Evolutionary conservation across 2,329 filamentous ascomycete species (phyloP).

Genomic region (Periconia sp.): DNA sequence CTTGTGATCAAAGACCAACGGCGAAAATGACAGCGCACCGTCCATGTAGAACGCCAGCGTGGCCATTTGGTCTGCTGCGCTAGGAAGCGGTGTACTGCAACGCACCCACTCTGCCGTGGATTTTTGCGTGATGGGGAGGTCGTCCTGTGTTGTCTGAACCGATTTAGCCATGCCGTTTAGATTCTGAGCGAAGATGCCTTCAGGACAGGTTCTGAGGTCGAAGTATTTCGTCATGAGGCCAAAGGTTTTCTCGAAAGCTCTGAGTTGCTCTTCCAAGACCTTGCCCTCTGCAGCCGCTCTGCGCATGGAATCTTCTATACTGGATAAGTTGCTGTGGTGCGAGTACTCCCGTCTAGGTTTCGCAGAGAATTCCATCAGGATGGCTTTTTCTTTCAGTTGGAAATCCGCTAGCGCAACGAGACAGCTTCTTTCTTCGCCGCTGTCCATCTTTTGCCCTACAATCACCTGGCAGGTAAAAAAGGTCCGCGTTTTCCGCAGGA

Average conservation of each 20-base stretch:
- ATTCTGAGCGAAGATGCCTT: constrained; percentile 54
- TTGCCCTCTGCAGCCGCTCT: constrained; percentile 17
- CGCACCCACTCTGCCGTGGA: constrained; percentile 53
- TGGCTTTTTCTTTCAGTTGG: constrained; percentile 48
- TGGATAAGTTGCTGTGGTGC: constrained; percentile 19
- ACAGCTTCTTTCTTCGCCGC: constrained; percentile 47
- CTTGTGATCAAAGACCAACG: constrained; percentile 51
- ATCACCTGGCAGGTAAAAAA: constrained; percentile 57
- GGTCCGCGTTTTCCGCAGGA: constrained; percentile 53
- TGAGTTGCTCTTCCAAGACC: constrained; percentile 18
- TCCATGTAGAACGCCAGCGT: constrained; percentile 56
- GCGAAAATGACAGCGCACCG: constrained; percentile 51
- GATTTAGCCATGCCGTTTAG: constrained; percentile 49
- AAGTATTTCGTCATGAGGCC: constrained; percentile 36
- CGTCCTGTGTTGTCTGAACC: constrained; percentile 43
- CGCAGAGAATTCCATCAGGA: constrained; percentile 47
- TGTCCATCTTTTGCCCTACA: constrained; percentile 48
- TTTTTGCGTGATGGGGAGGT: constrained; percentile 38
- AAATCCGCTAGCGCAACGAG: constrained; percentile 57
- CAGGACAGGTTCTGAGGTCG: constrained; percentile 45
- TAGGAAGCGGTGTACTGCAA: constrained; percentile 20
- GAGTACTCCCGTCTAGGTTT: constrained; percentile 42
- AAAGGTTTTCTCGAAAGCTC: constrained; percentile 36
- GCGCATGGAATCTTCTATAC: background rate
- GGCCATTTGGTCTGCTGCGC: constrained; percentile 42